phyloP scores from a whole-genome alignment of 148 eudicot species.

The Silene latifolia region DNA sequence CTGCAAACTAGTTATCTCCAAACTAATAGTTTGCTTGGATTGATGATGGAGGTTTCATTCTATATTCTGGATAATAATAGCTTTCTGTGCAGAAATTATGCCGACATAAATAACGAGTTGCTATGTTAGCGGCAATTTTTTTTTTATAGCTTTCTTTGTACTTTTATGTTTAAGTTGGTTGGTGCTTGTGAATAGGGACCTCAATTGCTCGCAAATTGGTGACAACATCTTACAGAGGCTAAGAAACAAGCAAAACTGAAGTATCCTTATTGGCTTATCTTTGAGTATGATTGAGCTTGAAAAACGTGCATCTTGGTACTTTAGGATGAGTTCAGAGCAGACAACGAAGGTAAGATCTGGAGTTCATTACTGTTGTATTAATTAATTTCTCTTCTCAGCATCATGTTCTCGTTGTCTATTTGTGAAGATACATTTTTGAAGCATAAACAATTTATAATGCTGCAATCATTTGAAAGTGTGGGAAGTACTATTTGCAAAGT shows the following conservation, averaged over 20 bases:
- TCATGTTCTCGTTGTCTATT: neutral
- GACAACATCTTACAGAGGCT: conserved; percentile 65
- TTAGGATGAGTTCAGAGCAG: conserved; percentile 83
- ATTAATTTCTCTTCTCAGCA: neutral
- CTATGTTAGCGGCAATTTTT: too few relatives aligned
- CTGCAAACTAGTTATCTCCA: too few relatives aligned
- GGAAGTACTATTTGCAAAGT: neutral
- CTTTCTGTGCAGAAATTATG: too few relatives aligned
- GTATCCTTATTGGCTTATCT: conserved; percentile 84
- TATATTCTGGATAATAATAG: too few relatives aligned
- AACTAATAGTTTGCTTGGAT: too few relatives aligned
- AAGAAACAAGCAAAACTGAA: conserved; percentile 71
- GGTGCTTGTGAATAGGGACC: neutral
- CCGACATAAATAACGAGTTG: too few relatives aligned
- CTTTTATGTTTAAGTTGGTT: neutral
- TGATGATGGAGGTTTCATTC: too few relatives aligned
- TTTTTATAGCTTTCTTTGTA: too few relatives aligned
- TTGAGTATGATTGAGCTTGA: conserved; percentile 96
- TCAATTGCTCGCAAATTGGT: conserved; percentile 19
- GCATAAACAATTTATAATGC: neutral
- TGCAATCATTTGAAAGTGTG: neutral
- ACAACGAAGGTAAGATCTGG: conserved; percentile 77
- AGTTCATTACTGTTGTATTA: conserved; percentile 3
- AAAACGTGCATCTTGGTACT: conserved; percentile 94
- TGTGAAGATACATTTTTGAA: neutral